These are phyloP conservation scores for Cytospora paraplurivora DNA, from an alignment of 2,329 filamentous ascomycete species.

Conservation along the genomic window DNA sequence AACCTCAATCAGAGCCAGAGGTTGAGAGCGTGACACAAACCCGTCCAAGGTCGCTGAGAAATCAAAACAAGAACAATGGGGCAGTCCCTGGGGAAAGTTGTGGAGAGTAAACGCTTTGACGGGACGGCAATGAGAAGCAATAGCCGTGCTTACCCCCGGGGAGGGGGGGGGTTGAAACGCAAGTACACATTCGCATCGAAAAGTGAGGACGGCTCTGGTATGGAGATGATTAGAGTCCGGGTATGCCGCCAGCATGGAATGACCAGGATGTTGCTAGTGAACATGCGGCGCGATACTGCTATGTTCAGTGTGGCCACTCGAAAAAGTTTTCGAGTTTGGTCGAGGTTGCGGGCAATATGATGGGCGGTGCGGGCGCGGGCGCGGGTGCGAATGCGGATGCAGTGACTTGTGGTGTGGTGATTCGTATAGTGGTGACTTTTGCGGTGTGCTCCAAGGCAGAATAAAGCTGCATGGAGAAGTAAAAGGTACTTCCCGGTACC, in stretches of 20 bases:
- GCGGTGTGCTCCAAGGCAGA: neutral
- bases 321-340: neutral
- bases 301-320: constrained; percentile 9
- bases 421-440: neutral
- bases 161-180: constrained; percentile 1
- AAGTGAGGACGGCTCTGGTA: constrained; percentile 3
- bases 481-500: neutral
- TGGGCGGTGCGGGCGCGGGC: neutral
- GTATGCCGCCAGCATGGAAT: neutral
- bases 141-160: neutral
- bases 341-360: neutral
- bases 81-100: neutral
- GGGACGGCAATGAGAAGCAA: neutral
- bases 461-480: neutral
- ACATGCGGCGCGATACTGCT: constrained; percentile 2
- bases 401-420: neutral
- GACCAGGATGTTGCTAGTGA: constrained; percentile 1
- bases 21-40: constrained; percentile 18
- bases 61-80: neutral
- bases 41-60: constrained; percentile 1
- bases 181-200: constrained; percentile 6
- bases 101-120: too few relatives aligned
- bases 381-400: neutral
- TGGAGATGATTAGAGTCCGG: constrained; percentile 12
- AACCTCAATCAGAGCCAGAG: constrained; percentile 18